These are phyloP conservation scores for Musa balbisiana DNA, from an alignment of 202 grass and related monocot species.

Conservation along the genomic window DNA sequence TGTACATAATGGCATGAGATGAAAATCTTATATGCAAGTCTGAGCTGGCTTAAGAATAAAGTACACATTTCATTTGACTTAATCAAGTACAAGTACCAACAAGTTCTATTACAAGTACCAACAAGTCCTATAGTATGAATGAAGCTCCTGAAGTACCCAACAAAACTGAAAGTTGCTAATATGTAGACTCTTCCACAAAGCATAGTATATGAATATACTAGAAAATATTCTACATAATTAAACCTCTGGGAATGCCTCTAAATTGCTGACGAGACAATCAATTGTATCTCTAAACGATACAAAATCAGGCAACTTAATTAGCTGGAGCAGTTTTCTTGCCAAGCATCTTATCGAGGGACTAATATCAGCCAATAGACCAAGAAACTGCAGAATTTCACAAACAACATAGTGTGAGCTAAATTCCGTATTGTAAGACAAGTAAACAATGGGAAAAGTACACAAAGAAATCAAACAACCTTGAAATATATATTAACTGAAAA, in stretches of 20 bases:
- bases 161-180: neutral
- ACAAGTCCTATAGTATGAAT: neutral
- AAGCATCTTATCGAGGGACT: constrained; percentile 43
- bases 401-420: too few species aligned
- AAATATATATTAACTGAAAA: neutral
- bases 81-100: neutral
- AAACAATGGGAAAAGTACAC: neutral
- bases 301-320: constrained; percentile 65
- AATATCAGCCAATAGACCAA: constrained; percentile 59
- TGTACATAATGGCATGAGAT: too few species aligned
- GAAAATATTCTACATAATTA: constrained; percentile 22
- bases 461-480: neutral
- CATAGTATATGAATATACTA: neutral
- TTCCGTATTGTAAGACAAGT: neutral
- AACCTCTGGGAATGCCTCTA: constrained; percentile 79
- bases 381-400: constrained; percentile 48
- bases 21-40: neutral
- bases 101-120: neutral
- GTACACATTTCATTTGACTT: neutral
- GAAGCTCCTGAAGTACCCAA: neutral
- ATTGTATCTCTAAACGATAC: constrained; percentile 66
- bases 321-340: constrained; percentile 52
- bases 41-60: neutral
- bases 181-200: neutral
- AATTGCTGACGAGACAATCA: constrained; percentile 58